These are phyloP conservation scores for Stereum hirsutum DNA, from an alignment of 1,284 basidiomycete species.

Conservation along the genomic window DNA sequence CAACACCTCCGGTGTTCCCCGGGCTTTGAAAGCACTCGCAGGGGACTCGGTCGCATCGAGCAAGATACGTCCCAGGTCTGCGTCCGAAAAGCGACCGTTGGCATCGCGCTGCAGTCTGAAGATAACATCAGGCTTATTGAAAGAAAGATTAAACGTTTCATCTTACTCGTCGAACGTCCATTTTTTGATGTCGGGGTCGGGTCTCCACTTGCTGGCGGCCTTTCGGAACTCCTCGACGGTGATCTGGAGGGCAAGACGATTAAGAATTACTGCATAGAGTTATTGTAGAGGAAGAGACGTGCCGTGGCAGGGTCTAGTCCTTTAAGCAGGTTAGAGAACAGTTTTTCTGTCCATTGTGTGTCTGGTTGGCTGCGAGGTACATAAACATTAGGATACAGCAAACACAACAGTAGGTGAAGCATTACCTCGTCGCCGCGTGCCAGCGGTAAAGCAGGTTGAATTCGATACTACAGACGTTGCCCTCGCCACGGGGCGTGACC, in stretches of 20 bases:
- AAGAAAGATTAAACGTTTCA: neutral
- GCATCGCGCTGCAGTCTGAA: slow-evolving; percentile 40
- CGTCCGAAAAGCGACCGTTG: slow-evolving; percentile 58
- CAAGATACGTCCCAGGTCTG: slow-evolving; percentile 57
- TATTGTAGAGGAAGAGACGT: neutral
- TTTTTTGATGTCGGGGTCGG: slow-evolving; percentile 29
- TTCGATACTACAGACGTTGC: slow-evolving; percentile 67
- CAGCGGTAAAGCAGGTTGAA: slow-evolving; percentile 71
- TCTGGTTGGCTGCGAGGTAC: no score
- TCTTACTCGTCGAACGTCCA: slow-evolving; percentile 50
- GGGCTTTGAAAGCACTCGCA: slow-evolving; percentile 71
- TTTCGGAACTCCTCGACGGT: slow-evolving; percentile 32
- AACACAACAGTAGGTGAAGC: no score
- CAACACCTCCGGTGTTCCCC: slow-evolving; percentile 61
- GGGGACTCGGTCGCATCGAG: slow-evolving; percentile 56
- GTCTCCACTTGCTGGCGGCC: slow-evolving; percentile 24
- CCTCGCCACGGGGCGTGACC: slow-evolving; percentile 52
- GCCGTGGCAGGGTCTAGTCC: slow-evolving; percentile 31
- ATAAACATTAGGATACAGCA: no score
- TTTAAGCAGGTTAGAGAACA: slow-evolving; percentile 37
- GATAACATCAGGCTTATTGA: slow-evolving; percentile 4
- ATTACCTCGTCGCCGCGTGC: no score
- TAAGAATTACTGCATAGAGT: slow-evolving; percentile 5
- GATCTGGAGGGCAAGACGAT: slow-evolving; percentile 22
- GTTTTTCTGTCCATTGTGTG: slow-evolving; percentile 45